phyloP scores from a whole-genome alignment of 306 rosid genomes.

The Biancaea sappan region DNA sequence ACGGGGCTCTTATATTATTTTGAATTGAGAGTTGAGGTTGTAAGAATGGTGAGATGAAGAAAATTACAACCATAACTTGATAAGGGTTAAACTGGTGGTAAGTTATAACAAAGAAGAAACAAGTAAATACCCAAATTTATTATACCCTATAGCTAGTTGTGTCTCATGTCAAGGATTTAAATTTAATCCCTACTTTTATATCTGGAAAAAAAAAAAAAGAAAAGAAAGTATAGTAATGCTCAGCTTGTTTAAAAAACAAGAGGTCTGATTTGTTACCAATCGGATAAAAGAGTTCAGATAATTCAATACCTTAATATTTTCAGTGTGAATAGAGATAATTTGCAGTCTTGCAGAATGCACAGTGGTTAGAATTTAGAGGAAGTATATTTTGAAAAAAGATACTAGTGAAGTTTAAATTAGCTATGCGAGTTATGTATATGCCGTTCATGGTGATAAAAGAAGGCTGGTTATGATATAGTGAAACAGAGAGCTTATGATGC shows the following conservation, averaged over 20 bases:
- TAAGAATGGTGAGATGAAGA: neutral
- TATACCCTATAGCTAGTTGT: too few relatives aligned
- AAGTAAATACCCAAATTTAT: neutral
- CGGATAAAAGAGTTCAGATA: neutral
- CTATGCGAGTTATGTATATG: neutral
- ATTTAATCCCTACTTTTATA: neutral
- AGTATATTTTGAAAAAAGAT: neutral
- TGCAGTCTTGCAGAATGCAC: neutral
- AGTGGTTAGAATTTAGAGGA: neutral
- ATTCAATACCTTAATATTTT: neutral
- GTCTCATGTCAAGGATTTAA: neutral
- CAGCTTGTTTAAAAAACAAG: neutral
- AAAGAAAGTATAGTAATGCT: neutral
- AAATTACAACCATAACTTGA: neutral
- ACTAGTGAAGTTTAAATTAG: neutral
- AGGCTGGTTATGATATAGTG: neutral
- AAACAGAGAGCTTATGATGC: slow-evolving; percentile 18
- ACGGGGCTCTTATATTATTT: neutral
- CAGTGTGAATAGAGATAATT: neutral
- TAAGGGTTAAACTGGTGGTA: neutral
- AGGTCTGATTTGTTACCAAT: neutral
- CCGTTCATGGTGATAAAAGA: neutral
- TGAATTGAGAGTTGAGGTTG: neutral
- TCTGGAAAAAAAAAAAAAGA: neutral
- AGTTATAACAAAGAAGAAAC: neutral